Evolutionary conservation across 768 basidiomycete genomes (phyloP), one percentile per base, ranked within the genome.

Genomic region (Trametopsis cervina): DNA sequence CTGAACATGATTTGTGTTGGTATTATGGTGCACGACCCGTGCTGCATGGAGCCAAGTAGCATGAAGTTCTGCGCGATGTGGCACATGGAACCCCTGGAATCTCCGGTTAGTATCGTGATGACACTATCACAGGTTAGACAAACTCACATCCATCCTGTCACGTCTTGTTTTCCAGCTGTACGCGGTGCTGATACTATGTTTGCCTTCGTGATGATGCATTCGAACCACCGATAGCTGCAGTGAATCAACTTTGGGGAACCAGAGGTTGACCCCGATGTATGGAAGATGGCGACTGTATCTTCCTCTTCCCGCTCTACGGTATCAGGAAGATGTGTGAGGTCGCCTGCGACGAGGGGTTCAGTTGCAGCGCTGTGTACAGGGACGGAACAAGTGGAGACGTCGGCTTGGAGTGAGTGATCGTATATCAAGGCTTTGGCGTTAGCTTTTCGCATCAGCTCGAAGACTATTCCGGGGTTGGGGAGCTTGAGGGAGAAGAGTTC

Each of bases 201-300:
- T 33, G 83, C 78, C 63, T 89, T 89, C n/a, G 69, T 56, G 44
- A 80, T 65, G 2, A 76, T 77, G n/a, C 74, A 64, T 51, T 76
- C 65, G 23, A 89, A 53, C 87, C 86, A 89, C 23, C 66, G 73
- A 55, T 77, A 79, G 56, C 67, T 83, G 65, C 82, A 82, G 13
- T 78, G 84, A 0, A 89, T 82, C 22, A 89, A 78, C 59, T 87
- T 89, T 0, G 87, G 87, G 57, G 78, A 83, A 42, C 85, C 86
- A n/a, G 85, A 88, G 5, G 87, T 89, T 33, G 85, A 88, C 13
- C 87, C 87, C 50, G 81, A 83, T 9, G 87, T 88, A 62, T 87
- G 87, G 71, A 86, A 89, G 45, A 87, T 69, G 69, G 88, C 80
- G 40, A 74, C 73, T 22, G 69, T 63, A 44, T 82, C 79, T 47